Conservation (phyloP, 164 flowering plant species). For the Echeveria elegans region DNA sequence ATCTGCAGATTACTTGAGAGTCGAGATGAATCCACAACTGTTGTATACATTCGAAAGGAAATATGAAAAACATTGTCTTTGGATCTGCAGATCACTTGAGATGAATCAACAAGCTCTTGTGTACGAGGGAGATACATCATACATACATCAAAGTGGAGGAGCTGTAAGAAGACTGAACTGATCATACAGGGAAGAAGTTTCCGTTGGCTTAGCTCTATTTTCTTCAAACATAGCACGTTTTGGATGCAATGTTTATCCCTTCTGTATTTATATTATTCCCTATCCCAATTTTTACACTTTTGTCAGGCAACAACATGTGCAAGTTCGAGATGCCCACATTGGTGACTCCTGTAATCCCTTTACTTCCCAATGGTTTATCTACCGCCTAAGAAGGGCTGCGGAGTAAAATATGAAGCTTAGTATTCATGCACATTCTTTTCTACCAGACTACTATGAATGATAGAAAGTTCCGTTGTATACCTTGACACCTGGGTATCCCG, state of each 20-base stretch:
- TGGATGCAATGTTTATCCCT: background rate
- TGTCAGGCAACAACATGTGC: background rate
- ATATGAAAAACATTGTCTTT: no score
- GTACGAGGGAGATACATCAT: no score
- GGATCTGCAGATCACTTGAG: no score
- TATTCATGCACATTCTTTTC: background rate
- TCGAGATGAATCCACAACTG: background rate
- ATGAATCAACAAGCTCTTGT: no score
- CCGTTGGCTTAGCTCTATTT: background rate
- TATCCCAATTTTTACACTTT: background rate
- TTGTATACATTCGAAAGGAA: background rate
- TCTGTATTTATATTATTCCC: conserved; percentile 1
- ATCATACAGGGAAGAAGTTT: background rate
- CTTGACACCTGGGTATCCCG: conserved; percentile 41
- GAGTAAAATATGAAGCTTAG: background rate
- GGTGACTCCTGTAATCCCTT: background rate
- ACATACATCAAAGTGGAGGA: background rate
- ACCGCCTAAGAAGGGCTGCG: conserved; percentile 2
- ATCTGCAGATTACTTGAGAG: background rate
- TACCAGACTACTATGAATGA: background rate
- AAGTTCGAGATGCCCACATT: background rate
- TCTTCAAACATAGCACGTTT: background rate
- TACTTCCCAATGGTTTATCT: background rate
- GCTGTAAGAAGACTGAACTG: background rate
- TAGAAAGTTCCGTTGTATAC: conserved; percentile 8